Base-by-base conservation (phyloP, 257 asterid species). In the Cinchona pubescens region DNA sequence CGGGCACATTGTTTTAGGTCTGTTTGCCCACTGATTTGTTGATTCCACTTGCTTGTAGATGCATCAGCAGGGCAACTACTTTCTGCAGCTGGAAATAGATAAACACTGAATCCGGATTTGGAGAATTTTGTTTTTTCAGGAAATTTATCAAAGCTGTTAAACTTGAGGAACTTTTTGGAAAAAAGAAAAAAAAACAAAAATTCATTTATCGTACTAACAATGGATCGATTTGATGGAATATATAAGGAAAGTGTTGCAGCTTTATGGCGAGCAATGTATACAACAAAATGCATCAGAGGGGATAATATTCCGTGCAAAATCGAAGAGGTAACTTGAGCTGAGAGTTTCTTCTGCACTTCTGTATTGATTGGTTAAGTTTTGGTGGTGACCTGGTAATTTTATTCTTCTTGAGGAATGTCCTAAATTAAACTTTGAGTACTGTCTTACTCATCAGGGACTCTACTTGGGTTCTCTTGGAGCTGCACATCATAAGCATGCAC, bases 381-480 rank as follows among this genome's bases (percentile, higher is more conserved):
- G 32, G 8, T 42, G 25, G 43, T 13, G 29, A 30, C 27, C 68
- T 23, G 35, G 51, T 35, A 70, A 37, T 79, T 23, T 42, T 55
- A 7, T 14, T 43, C 27, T 9, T 49, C 59, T 23, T 60, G 6
- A 71, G 55, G 40, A 8, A 71, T 34, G 14, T 2, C 74, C 63
- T 25, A 45, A 40, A 43, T 30, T 49, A 27, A 27, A 66, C 59
- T 60, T 55, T 67, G 30, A 56, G 48, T 75, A 60, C 62, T 65
- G 27, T 69, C 79, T 67, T 71, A 37, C 49, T 76, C 79, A 35
- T 42, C 88, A 94, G 97, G 98, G 97, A 68, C 93, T 94, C 67
- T 92, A 78, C 83, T 83, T 94, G 74, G 98, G 98, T 25, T 94
- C 98, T n/a, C 75, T 90, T 40, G 96, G 90, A 76, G 96, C 98